These are phyloP conservation scores for Kalmanozyma brasiliensis DNA, from an alignment of 1,284 basidiomycete genomes.

Conservation along the genomic window DNA sequence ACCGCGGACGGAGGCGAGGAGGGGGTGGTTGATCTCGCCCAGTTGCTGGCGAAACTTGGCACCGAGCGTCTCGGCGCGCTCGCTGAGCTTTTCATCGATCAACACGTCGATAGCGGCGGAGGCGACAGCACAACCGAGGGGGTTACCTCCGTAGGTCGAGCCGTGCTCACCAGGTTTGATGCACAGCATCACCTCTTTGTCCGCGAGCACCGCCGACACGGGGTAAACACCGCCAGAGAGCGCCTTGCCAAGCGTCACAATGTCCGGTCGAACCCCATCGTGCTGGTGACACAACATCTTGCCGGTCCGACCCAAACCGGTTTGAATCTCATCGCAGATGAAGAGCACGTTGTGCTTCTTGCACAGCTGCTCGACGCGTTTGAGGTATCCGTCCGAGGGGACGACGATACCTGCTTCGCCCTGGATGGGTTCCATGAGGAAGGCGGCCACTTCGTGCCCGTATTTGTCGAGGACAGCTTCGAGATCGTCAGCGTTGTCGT, in stretches of 20 bases:
- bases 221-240: constrained; percentile 96
- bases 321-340: constrained; percentile 98
- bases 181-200: constrained; percentile 90
- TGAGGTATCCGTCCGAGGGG: constrained; percentile 88
- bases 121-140: constrained; percentile 92
- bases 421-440: constrained; percentile 97
- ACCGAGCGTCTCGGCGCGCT: constrained; percentile 82
- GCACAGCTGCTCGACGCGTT: constrained; percentile 82
- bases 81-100: constrained; percentile 82
- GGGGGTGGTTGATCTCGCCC: constrained; percentile 70
- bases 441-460: constrained; percentile 87
- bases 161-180: constrained; percentile 98
- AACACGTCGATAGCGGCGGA: constrained; percentile 90
- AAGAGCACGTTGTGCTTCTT: constrained; percentile 92
- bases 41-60: constrained; percentile 74
- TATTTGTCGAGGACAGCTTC: constrained; percentile 82
- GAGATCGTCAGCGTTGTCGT: constrained; percentile 75
- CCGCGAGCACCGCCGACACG: constrained; percentile 91
- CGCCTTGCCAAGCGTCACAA: constrained; percentile 94
- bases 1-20: constrained; percentile 79
- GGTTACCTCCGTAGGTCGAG: constrained; percentile 85
- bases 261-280: constrained; percentile 83
- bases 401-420: constrained; percentile 97
- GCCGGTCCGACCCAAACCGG: constrained; percentile 69
- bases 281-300: constrained; percentile 78